Base-by-base conservation (phyloP, 208 protist genomes). In the Trypanosoma lewisi region DNA sequence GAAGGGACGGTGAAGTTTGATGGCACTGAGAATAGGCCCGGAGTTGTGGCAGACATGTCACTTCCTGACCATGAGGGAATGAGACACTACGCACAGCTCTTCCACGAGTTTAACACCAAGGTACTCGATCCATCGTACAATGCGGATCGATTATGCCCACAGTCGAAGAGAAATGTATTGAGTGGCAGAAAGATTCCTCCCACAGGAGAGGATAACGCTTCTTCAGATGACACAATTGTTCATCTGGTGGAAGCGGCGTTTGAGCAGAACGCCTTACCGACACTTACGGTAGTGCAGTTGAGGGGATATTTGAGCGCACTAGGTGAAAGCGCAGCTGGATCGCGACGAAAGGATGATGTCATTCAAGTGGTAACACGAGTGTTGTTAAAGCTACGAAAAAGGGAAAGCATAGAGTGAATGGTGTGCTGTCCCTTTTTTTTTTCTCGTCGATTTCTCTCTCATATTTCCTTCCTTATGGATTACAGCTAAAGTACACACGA, bases 11-110 rank as follows among this genome's bases (percentile, higher is more conserved):
- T 31, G 44, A 23, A 9, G 28, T 9, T 5, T 9, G 58, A 58
- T n/a, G 36, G 54, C 49, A 52, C 25, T 16, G 42, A 21, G 33
- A 60, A 33, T 63, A 44, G n/a, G 50, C 48, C 30, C 54, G 30
- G n/a, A 28, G 48, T 21, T 2, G 3, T 52, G 9, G 44, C 60
- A 25, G 84, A 91, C 63, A 62, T 54, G n/a, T 79, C 77, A 44
- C 71, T 83, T 27, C 82, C 79, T 14, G 82, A 89, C 55, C 42
- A 66, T 27, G 78, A 64, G 48, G 75, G 74, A 7, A 85, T 91
- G 76, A 11, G 11, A 25, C 51, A 55, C 12, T 77, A 80, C 63
- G 67, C 56, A 12, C 21, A 21, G 0, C 54, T 81, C 34, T 89
- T 88, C 42, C 53, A 77, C 30, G 52, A 70, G 44, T 91, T 93